These are phyloP conservation scores for Fusarium annulatum DNA, from an alignment of 2,329 filamentous ascomycete genomes.

Conservation along the genomic window DNA sequence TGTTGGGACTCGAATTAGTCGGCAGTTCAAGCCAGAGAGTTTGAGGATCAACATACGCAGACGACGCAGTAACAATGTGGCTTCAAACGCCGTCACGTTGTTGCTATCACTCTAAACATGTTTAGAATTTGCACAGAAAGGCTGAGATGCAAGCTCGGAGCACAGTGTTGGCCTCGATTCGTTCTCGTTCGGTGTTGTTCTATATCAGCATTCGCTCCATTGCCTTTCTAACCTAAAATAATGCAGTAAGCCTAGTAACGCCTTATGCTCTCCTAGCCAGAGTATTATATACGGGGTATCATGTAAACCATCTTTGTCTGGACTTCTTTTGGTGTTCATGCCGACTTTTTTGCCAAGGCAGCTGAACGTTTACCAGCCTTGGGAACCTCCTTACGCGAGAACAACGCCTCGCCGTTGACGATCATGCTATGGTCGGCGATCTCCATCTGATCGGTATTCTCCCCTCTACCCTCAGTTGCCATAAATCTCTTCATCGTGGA, in stretches of 20 bases:
- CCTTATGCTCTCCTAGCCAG: constrained; percentile 23
- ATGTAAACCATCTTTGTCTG: constrained; percentile 7
- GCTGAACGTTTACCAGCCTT: constrained; percentile 57
- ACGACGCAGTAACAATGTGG: not conserved
- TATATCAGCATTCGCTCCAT: constrained; percentile 13
- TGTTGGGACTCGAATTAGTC: not conserved
- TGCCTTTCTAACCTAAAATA: not conserved
- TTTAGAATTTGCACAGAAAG: not conserved
- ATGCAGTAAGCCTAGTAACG: constrained; percentile 21
- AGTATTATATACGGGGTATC: constrained; percentile 30
- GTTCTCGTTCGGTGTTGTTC: constrained; percentile 2
- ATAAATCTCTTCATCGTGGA: constrained; percentile 68
- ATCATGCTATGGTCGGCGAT: constrained; percentile 73
- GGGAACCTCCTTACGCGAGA: constrained; percentile 64
- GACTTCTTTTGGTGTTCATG: constrained; percentile 12
- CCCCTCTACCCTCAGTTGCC: constrained; percentile 45
- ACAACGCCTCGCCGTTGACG: constrained; percentile 67
- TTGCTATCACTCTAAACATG: not conserved
- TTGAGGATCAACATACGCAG: not conserved
- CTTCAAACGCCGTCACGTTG: not conserved
- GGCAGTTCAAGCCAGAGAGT: not conserved
- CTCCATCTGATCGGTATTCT: constrained; percentile 57
- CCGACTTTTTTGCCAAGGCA: constrained; percentile 39
- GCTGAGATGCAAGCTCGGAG: not conserved
- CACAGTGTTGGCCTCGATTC: constrained; percentile 3